Evolutionary conservation across 352 stramenopile species (phyloP).

Genomic region (Phytophthora tentaculata): DNA sequence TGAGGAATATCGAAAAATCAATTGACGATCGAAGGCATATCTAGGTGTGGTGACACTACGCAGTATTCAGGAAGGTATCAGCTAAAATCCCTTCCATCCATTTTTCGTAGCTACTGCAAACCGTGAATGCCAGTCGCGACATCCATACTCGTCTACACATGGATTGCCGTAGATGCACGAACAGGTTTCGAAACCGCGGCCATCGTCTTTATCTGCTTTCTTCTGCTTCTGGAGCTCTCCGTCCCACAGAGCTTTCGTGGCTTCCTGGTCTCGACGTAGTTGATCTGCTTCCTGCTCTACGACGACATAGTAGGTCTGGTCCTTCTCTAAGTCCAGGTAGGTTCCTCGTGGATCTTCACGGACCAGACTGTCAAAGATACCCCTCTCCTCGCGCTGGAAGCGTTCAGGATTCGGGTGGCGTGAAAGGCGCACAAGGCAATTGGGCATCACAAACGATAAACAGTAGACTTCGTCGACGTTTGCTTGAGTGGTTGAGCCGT

Average conservation of each 20-base stretch:
- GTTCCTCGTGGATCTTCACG: conserved; percentile 73
- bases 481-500: conserved; percentile 78
- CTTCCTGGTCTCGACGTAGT: conserved; percentile 67
- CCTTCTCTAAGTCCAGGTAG: conserved; percentile 73
- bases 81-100: conserved; percentile 89
- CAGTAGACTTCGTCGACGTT: conserved; percentile 88
- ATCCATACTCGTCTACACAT: conserved; percentile 91
- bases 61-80: no score
- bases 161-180: conserved; percentile 92
- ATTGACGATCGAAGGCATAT: no score
- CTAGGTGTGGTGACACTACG: no score
- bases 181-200: conserved; percentile 81
- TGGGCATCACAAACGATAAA: conserved; percentile 90
- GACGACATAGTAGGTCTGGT: conserved; percentile 82
- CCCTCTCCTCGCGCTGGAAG: conserved; percentile 56
- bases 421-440: conserved; percentile 81
- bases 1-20: no score
- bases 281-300: conserved; percentile 83
- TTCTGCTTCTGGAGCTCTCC: conserved; percentile 41
- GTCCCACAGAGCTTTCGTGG: conserved; percentile 58
- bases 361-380: conserved; percentile 64
- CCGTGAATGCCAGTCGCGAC: conserved; percentile 86
- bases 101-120: conserved; percentile 87
- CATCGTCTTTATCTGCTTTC: conserved; percentile 55
- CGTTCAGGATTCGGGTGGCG: conserved; percentile 51